phyloP scores from a whole-genome alignment of 2,329 filamentous ascomycete species.

The Knoxdaviesia capensis region DNA sequence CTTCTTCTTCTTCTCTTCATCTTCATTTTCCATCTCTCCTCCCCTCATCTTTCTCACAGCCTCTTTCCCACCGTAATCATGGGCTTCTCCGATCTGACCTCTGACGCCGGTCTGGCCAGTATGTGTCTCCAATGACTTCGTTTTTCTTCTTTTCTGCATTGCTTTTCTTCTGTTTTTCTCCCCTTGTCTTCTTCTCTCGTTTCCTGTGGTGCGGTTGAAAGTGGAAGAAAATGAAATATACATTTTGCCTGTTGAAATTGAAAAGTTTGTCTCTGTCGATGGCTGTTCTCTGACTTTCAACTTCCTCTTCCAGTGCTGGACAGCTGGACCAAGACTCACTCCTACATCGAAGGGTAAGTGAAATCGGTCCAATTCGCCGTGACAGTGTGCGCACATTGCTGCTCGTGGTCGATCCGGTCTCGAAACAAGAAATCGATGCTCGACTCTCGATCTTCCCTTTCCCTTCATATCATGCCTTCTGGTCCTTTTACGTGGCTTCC shows the following conservation, averaged over 20 bases:
- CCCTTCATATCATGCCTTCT: slow-evolving; percentile 3
- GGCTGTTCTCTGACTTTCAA: slow-evolving; percentile 13
- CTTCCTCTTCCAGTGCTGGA: slow-evolving; percentile 34
- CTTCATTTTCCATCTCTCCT: slow-evolving; percentile 1
- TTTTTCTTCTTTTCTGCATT: no score
- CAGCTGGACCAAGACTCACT: slow-evolving; percentile 53
- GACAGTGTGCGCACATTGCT: no score
- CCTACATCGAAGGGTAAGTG: slow-evolving; percentile 69
- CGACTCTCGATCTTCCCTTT: neutral
- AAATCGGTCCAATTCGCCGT: no score
- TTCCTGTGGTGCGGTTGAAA: no score
- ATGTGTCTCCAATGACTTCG: slow-evolving; percentile 8
- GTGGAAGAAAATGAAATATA: no score
- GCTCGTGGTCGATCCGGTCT: no score
- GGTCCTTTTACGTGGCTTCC: slow-evolving; percentile 1
- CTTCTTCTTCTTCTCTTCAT: slow-evolving; percentile 8
- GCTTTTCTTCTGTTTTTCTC: no score
- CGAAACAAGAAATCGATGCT: no score
- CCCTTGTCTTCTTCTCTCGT: no score
- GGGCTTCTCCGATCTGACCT: slow-evolving; percentile 50
- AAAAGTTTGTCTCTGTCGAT: slow-evolving; percentile 5
- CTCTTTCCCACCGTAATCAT: slow-evolving; percentile 24
- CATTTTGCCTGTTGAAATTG: no score
- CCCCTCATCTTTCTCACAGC: slow-evolving; percentile 4
- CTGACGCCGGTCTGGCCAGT: slow-evolving; percentile 39